Base-by-base conservation (phyloP, 2,329 filamentous ascomycete genomes). In the Phyllosticta paracitricarpa region DNA sequence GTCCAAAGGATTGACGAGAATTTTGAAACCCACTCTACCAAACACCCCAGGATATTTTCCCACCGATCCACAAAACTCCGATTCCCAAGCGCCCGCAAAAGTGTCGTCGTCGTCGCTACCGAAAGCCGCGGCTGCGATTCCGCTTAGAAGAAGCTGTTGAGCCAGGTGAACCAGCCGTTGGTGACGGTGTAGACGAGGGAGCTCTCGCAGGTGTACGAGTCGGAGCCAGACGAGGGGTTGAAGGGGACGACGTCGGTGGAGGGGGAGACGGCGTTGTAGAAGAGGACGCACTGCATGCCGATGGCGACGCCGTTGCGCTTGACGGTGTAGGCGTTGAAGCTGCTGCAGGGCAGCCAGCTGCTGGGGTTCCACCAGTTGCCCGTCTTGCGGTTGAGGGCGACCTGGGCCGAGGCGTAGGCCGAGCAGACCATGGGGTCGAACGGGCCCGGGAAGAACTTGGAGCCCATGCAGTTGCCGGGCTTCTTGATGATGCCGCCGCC, bases 311-410 rank as follows among this genome's bases (percentile, higher is more conserved):
- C 62, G 57, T 71, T 66, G 56, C 68, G 68, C 40, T 67, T 63
- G n/a, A 72, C 62, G 12, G 72, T 56, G 62, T 73, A 72, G 2
- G 71, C 70, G 61, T 73, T 71, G 65, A 69, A 69, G 64, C 70
- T 73, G 40, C 67, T 66, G 67, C 71, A 74, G 10, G 66, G 71
- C 65, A 52, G 54, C 54, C 56, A 61, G 30, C 22, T 56, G 25
- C 19, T 56, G 9, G 52, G 26, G n/a, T 12, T 48, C 59, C 59
- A 61, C 19, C 40, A 56, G 51, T n/a, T 33, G 24, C 51, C 35
- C 19, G 59, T 26, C 10, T 48, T 48, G 51, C 25, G 57, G 51
- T 61, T 61, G 26, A 33, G 33, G 10, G 59, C 54, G 12, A 25
- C 51, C 57, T 65, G 59, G 5, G 56, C 56, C 26, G 61, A 63